A percentile compares a stretch with the other conserved stretches of the same genome.
phyloP scores from a whole-genome alignment of 1,284 basidiomycete genomes.

The Boletus coffeatus region DNA sequence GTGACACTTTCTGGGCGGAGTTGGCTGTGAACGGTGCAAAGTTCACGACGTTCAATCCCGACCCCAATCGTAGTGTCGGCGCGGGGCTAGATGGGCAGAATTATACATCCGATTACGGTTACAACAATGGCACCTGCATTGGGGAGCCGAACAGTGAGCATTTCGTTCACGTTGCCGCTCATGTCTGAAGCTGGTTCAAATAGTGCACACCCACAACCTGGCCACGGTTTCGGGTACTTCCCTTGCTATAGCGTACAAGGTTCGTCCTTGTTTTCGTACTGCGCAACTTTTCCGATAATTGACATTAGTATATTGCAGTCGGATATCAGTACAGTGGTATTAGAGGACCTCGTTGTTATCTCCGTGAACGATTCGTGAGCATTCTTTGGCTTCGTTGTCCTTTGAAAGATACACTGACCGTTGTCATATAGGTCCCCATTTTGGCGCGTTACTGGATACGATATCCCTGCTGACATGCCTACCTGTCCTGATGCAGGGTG shows the following conservation, averaged over 20 bases:
- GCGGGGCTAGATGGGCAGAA: conserved; percentile 6
- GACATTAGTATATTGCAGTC: conserved; percentile 5
- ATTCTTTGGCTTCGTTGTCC: not conserved
- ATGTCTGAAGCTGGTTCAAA: not conserved
- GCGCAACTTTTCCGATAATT: not conserved
- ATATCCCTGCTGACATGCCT: conserved; percentile 10
- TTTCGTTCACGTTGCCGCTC: not conserved
- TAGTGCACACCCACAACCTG: conserved; percentile 13
- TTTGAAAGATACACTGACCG: not conserved
- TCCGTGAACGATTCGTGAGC: conserved; percentile 2
- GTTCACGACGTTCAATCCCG: not conserved
- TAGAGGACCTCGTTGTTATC: conserved; percentile 4
- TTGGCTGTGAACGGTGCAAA: conserved; percentile 6
- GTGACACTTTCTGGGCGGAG: not conserved
- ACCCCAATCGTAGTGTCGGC: fast-evolving
- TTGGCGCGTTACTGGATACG: not conserved
- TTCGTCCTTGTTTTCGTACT: conserved; percentile 2
- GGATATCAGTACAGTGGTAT: not conserved
- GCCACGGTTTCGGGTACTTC: conserved; percentile 4
- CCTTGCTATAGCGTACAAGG: conserved; percentile 10
- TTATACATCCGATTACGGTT: not conserved
- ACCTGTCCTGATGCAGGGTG: conserved; percentile 2
- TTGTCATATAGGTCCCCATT: conserved; percentile 12
- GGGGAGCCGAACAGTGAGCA: conserved; percentile 12
- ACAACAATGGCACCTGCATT: not conserved